These are phyloP conservation scores for Tricholoma matsutake DNA, from an alignment of 768 basidiomycete species.

Conservation along the genomic window DNA sequence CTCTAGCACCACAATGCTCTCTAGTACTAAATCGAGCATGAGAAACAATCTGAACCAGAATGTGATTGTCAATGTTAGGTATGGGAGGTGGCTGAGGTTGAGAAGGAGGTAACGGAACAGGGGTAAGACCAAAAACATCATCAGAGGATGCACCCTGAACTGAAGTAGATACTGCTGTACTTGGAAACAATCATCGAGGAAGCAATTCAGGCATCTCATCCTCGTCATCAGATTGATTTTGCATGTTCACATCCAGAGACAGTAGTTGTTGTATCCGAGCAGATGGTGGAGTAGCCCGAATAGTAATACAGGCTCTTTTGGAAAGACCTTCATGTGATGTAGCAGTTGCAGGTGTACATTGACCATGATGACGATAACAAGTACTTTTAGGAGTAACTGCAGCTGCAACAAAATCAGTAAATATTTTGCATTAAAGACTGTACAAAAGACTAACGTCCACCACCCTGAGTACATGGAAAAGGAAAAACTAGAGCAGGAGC, in stretches of 20 bases:
- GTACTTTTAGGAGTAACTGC: conserved; percentile 2
- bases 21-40: neutral
- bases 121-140: neutral
- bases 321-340: neutral
- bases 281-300: conserved; percentile 5
- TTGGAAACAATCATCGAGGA: no score
- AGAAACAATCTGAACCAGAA: conserved; percentile 1
- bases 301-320: conserved; percentile 1
- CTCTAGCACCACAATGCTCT: no score
- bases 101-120: neutral
- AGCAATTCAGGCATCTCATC: no score
- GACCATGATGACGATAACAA: neutral
- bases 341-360: conserved; percentile 4
- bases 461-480: no score
- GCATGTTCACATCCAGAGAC: no score
- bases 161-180: no score
- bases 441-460: conserved; percentile 1
- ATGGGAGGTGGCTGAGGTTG: no score
- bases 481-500: neutral
- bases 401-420: neutral
- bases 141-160: no score
- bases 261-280: neutral
- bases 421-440: neutral
- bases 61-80: conserved; percentile 1
- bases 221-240: conserved; percentile 1